Evolutionary conservation across 2,329 filamentous ascomycete species (phyloP).

Genomic region (Colletotrichum limetticola): DNA sequence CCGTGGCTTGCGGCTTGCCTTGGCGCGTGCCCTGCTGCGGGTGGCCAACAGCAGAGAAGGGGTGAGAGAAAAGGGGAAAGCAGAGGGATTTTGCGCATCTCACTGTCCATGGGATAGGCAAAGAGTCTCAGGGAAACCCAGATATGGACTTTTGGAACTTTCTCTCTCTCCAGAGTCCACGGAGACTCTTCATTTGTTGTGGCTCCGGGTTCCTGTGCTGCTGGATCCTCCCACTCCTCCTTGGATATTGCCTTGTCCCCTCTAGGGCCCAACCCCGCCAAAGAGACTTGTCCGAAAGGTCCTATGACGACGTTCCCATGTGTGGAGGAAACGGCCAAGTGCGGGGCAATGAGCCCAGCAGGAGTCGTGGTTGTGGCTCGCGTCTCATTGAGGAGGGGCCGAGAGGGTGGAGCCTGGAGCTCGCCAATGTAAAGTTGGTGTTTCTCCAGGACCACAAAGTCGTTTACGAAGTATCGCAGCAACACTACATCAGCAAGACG

Average conservation of each 20-base stretch:
- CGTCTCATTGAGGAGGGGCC: constrained; percentile 24
- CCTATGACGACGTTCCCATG: constrained; percentile 33
- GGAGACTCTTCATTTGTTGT: neutral
- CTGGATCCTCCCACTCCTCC: neutral
- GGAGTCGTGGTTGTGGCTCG: constrained; percentile 9
- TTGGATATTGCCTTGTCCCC: neutral
- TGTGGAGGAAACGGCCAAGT: constrained; percentile 33
- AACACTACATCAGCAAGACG: neutral
- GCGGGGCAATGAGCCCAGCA: constrained; percentile 24
- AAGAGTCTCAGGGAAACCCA: neutral
- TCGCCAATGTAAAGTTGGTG: constrained; percentile 8
- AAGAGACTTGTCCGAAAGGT: constrained; percentile 24
- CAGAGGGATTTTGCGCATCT: constrained; percentile 10
- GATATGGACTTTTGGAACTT: neutral
- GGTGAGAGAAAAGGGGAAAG: neutral
- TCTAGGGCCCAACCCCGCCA: constrained; percentile 23
- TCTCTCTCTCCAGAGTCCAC: neutral
- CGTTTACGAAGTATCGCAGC: constrained; percentile 12
- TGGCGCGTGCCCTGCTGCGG: neutral
- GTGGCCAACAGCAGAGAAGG: neutral
- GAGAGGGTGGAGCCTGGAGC: constrained; percentile 25
- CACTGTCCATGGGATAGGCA: neutral
- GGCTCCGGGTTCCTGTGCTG: neutral
- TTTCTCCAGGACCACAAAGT: constrained; percentile 18
- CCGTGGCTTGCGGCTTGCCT: neutral